Conservation (phyloP, 805 yeast genomes). For the Metschnikowia bowlesiae region DNA sequence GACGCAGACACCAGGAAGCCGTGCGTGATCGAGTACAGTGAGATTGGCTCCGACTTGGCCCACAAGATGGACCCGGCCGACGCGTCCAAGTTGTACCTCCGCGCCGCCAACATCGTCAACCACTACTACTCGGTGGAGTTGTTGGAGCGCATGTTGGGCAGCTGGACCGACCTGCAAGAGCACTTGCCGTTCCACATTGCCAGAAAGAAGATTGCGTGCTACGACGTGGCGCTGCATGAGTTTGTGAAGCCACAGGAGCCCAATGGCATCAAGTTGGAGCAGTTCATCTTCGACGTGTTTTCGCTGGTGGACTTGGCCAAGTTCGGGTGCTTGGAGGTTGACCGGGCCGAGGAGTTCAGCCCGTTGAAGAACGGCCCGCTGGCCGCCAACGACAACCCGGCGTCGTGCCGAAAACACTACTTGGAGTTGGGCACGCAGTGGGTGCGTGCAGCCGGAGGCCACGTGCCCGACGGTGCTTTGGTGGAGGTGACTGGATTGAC, state of each 20-base stretch:
- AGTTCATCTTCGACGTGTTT: conserved; percentile 94
- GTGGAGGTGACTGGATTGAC: conserved; percentile 78
- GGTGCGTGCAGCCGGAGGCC: conserved; percentile 70
- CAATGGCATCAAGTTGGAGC: conserved; percentile 93
- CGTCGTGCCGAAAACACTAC: conserved; percentile 65
- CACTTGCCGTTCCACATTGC: conserved; percentile 93
- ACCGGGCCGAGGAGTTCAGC: conserved; percentile 78
- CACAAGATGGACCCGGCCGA: conserved; percentile 58
- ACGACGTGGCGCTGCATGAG: conserved; percentile 45
- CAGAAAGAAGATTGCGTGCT: conserved; percentile 72
- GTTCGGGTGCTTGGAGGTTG: conserved; percentile 92
- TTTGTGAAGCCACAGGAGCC: conserved; percentile 62
- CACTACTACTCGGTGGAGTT: conserved; percentile 89
- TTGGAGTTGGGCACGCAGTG: conserved; percentile 68
- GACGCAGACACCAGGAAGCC: conserved; percentile 58
- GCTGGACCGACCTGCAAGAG: conserved; percentile 65
- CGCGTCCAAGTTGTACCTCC: conserved; percentile 50
- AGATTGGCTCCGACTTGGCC: conserved; percentile 72
- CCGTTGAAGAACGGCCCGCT: conserved; percentile 92
- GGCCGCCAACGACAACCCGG: conserved; percentile 78
- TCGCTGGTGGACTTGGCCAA: conserved; percentile 63
- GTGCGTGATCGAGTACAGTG: conserved; percentile 93
- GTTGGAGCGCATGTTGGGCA: conserved; percentile 52
- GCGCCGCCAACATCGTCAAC: conserved; percentile 97
- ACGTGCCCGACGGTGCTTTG: conserved; percentile 39